Evolutionary conservation across 2,329 filamentous ascomycete species (phyloP).

Genomic region (Pseudopyrenochaeta lycopersici): DNA sequence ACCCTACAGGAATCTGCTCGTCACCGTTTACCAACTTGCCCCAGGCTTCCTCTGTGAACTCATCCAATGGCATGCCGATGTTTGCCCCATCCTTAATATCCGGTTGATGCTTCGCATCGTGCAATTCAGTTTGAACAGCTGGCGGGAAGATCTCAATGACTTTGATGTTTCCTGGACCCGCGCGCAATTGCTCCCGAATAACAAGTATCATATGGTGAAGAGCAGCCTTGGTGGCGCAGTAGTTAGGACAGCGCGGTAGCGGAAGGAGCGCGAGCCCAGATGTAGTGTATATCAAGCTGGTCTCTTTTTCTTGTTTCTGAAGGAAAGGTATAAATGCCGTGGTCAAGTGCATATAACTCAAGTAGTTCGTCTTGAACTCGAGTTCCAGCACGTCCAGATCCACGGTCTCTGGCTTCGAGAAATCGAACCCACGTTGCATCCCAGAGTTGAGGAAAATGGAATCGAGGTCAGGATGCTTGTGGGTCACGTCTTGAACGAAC

Average conservation of each 20-base stretch:
- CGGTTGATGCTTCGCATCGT: conserved; percentile 64
- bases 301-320: conserved; percentile 54
- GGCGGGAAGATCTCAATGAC: conserved; percentile 66
- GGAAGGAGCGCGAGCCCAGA: conserved; percentile 62
- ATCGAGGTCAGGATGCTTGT: conserved; percentile 60
- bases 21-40: conserved; percentile 55
- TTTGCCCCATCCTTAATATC: conserved; percentile 59
- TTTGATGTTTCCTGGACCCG: conserved; percentile 57
- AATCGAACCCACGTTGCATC: conserved; percentile 62
- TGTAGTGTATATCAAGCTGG: conserved; percentile 58
- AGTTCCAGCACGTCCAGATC: conserved; percentile 54
- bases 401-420: conserved; percentile 58
- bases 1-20: conserved; percentile 63
- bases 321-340: conserved; percentile 61
- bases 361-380: conserved; percentile 63
- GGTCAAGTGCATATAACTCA: conserved; percentile 59
- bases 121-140: conserved; percentile 65
- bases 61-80: conserved; percentile 64
- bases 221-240: conserved; percentile 65
- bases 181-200: conserved; percentile 61
- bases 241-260: conserved; percentile 58
- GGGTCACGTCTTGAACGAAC: conserved; percentile 54
- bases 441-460: conserved; percentile 63
- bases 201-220: conserved; percentile 63
- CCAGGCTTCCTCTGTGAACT: conserved; percentile 63